These are phyloP conservation scores for Melaleuca alternifolia DNA, from an alignment of 345 rosid species.

Conservation along the genomic window DNA sequence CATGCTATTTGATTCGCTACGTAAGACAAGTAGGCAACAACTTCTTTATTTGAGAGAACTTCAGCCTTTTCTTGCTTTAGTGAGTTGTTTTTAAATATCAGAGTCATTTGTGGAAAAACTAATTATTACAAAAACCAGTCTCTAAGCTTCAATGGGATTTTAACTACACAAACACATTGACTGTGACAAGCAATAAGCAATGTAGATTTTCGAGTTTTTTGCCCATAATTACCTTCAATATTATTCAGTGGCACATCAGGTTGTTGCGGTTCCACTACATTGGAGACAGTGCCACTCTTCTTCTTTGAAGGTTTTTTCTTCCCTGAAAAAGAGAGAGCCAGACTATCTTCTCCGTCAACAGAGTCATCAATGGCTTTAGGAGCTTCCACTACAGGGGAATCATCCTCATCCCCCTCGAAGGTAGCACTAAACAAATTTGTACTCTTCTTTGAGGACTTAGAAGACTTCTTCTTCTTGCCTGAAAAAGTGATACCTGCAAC, in stretches of 20 bases:
- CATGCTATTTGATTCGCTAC: background rate
- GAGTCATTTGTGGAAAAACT: background rate
- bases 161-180: background rate
- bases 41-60: background rate
- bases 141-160: background rate
- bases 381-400: slow-evolving; percentile 18
- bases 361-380: slow-evolving; percentile 9
- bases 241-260: slow-evolving; percentile 11
- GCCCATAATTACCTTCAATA: background rate
- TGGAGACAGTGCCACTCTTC: slow-evolving; percentile 25
- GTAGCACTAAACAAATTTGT: slow-evolving; percentile 38
- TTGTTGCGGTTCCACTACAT: slow-evolving; percentile 21
- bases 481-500: slow-evolving; percentile 29
- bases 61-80: background rate
- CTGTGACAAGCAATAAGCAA: background rate
- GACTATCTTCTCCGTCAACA: slow-evolving; percentile 26
- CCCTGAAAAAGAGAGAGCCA: slow-evolving; percentile 32
- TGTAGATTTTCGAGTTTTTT: background rate
- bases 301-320: slow-evolving; percentile 78
- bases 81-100: background rate
- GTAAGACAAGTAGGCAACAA: background rate
- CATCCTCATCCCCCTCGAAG: slow-evolving; percentile 39
- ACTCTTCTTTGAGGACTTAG: slow-evolving; percentile 54
- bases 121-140: background rate
- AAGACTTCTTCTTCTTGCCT: slow-evolving; percentile 78